Percentiles rank a stretch among this genome's conserved stretches.
These are phyloP conservation scores for Rickenella mellea DNA, from an alignment of 768 basidiomycete genomes.

Conservation along the genomic window DNA sequence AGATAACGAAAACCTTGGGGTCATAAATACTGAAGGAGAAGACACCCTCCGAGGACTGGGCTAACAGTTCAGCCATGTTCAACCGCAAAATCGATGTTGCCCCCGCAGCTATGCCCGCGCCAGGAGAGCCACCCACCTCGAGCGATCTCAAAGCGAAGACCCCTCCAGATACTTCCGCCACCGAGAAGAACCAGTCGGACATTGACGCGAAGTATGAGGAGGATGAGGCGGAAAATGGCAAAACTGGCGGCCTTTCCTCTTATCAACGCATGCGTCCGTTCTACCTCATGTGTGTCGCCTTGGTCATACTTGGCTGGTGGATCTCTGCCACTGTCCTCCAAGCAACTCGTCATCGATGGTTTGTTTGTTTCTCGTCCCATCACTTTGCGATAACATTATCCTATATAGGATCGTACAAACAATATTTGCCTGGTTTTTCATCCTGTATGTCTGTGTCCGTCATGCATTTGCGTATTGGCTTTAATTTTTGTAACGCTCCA, in stretches of 20 bases:
- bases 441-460: conserved; percentile 38
- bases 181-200: too few relatives aligned
- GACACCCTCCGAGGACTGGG: too few relatives aligned
- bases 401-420: conserved; percentile 68
- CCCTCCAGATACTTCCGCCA: too few relatives aligned
- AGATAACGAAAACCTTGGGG: too few relatives aligned
- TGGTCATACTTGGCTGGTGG: conserved; percentile 78
- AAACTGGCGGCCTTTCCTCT: conserved; percentile 3
- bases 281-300: conserved; percentile 41
- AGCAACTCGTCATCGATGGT: conserved; percentile 72
- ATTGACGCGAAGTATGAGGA: conserved; percentile 9
- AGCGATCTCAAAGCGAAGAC: too few relatives aligned
- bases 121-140: too few relatives aligned
- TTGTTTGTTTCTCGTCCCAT: conserved; percentile 15
- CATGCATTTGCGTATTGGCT: background rate
- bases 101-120: too few relatives aligned
- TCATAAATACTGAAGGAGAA: too few relatives aligned
- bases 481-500: too few relatives aligned
- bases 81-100: too few relatives aligned
- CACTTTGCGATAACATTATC: conserved; percentile 5
- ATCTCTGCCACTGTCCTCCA: conserved; percentile 61
- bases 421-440: conserved; percentile 75
- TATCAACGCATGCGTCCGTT: conserved; percentile 16
- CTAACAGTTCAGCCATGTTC: too few relatives aligned
- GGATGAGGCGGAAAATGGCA: conserved; percentile 10